phyloP scores from a whole-genome alignment of 176 grass and related monocot genomes.

The Avena insularis region DNA sequence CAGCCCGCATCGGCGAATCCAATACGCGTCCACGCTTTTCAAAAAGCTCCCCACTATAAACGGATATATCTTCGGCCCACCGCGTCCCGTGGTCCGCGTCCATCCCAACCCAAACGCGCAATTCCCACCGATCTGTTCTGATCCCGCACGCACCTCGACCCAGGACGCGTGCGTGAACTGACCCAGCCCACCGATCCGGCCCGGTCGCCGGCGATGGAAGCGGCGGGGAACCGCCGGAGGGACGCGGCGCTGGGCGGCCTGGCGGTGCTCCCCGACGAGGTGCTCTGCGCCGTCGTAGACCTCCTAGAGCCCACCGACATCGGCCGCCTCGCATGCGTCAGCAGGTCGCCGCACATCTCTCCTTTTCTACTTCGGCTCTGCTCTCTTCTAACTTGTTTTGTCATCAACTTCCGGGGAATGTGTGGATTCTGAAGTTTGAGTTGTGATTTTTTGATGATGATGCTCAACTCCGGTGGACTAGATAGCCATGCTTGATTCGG shows the following conservation, averaged over 20 bases:
- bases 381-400: background rate
- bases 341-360: conserved; percentile 57
- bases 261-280: conserved; percentile 75
- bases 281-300: conserved; percentile 81
- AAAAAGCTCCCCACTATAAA: conserved; percentile 22
- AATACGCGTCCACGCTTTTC: conserved; percentile 27
- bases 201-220: conserved; percentile 44
- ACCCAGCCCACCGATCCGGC: background rate
- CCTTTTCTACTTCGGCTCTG: background rate
- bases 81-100: conserved; percentile 4
- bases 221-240: conserved; percentile 56
- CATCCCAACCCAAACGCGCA: conserved; percentile 32
- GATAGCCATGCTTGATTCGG: background rate
- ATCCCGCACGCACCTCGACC: background rate
- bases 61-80: background rate
- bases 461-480: background rate
- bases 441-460: background rate
- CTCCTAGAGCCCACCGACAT: conserved; percentile 80
- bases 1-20: conserved; percentile 26
- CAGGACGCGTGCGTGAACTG: background rate
- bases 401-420: background rate
- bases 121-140: conserved; percentile 12
- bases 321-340: conserved; percentile 84
- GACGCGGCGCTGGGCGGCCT: conserved; percentile 77
- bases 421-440: background rate